Evolutionary conservation across 805 yeast species (phyloP).

Genomic region (Lachancea sp.): DNA sequence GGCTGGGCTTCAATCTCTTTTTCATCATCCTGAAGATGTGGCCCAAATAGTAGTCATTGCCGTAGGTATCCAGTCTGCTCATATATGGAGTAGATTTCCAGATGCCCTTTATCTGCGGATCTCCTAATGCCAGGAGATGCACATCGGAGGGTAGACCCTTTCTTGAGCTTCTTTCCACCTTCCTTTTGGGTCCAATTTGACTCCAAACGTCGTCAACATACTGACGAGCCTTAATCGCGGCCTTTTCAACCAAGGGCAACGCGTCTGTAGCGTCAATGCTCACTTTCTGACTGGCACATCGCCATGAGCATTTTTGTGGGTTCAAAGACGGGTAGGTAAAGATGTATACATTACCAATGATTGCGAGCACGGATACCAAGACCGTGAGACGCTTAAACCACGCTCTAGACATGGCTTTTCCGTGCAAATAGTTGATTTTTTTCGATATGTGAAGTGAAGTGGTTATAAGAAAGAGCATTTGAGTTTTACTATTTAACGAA

Average conservation of each 20-base stretch:
- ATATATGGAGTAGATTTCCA: constrained; percentile 65
- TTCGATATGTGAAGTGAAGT: not conserved
- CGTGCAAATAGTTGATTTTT: not conserved
- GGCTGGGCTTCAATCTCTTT: constrained; percentile 59
- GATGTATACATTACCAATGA: constrained; percentile 53
- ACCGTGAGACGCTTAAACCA: constrained; percentile 20
- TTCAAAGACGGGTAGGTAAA: constrained; percentile 69
- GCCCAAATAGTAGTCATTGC: constrained; percentile 84
- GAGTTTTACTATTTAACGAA: not conserved
- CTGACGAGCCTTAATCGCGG: constrained; percentile 23
- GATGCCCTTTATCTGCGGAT: constrained; percentile 93
- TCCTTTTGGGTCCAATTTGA: constrained; percentile 5
- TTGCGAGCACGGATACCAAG: constrained; percentile 32
- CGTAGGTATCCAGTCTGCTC: constrained; percentile 74
- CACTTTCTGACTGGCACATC: constrained; percentile 11
- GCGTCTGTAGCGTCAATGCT: constrained; percentile 1
- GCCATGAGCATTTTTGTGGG: constrained; percentile 57
- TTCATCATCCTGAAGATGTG: constrained; percentile 71
- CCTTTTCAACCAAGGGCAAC: constrained; percentile 20
- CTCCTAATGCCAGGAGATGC: constrained; percentile 79
- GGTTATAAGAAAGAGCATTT: not conserved
- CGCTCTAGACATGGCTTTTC: constrained; percentile 5
- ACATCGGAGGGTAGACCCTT: constrained; percentile 38
- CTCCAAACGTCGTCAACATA: constrained; percentile 29
- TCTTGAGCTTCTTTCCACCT: not conserved